Evolutionary conservation across 352 stramenopile species (phyloP).

Genomic region (Phytophthora fragariaefolia): DNA sequence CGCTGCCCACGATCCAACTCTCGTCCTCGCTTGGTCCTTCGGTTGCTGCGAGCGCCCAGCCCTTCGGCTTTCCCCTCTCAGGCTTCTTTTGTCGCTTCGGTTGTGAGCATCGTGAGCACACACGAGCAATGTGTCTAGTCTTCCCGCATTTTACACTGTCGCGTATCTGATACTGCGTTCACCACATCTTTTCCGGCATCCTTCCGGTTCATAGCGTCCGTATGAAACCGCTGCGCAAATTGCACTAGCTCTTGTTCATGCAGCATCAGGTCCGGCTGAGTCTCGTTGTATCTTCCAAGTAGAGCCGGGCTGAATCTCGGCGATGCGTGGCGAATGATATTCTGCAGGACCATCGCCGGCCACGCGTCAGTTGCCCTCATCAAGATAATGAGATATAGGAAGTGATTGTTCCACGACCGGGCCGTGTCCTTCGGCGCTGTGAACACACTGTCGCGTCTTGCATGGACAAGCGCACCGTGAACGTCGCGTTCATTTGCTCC

Average conservation of each 20-base stretch:
- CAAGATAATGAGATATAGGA: neutral
- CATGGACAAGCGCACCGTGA: neutral
- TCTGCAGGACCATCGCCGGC: neutral
- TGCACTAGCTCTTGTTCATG: conserved; percentile 1
- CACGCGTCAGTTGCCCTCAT: neutral
- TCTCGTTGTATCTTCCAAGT: conserved; percentile 5
- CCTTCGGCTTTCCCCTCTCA: neutral
- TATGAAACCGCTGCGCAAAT: conserved; percentile 1
- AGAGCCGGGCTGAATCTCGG: conserved; percentile 4
- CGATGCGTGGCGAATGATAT: neutral
- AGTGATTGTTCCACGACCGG: neutral
- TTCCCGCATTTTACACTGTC: conserved; percentile 4
- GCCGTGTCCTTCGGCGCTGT: neutral
- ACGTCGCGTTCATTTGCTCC: neutral
- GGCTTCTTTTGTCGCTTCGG: neutral
- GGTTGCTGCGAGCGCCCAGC: neutral
- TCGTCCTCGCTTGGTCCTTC: neutral
- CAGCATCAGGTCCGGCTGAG: neutral
- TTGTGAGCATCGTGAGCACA: neutral
- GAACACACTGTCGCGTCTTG: neutral
- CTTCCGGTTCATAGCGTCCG: neutral
- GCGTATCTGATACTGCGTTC: neutral
- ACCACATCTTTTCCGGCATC: conserved; percentile 5
- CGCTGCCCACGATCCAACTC: conserved; percentile 7
- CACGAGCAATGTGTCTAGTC: neutral